phyloP scores from a whole-genome alignment of 208 protist species.

The Wallacemonas collosoma region DNA sequence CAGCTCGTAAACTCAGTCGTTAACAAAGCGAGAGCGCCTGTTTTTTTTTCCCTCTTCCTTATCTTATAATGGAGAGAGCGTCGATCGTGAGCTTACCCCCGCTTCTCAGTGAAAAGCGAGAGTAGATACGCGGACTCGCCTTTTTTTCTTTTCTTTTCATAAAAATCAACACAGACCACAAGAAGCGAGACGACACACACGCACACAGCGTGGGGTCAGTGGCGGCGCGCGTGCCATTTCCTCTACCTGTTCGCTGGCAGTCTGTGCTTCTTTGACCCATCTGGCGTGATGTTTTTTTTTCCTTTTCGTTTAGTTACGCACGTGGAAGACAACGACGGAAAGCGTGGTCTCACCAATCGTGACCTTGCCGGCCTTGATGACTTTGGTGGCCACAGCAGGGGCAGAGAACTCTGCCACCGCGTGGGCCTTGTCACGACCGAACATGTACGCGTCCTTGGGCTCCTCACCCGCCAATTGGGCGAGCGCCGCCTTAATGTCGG shows the following conservation, averaged over 20 bases:
- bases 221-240: no score
- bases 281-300: not conserved
- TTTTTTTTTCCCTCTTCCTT: no score
- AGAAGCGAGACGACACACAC: no score
- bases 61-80: no score
- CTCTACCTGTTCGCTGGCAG: no score
- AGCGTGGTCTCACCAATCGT: conserved; percentile 31
- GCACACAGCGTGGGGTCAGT: no score
- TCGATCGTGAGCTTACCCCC: no score
- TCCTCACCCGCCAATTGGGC: conserved; percentile 18
- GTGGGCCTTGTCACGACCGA: conserved; percentile 55
- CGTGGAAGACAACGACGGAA: conserved; percentile 32
- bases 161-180: not conserved
- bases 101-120: no score
- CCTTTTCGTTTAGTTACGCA: conserved; percentile 21
- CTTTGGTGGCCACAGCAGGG: conserved; percentile 24
- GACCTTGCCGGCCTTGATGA: conserved; percentile 28
- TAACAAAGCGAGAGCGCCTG: no score
- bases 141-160: conserved; percentile 19
- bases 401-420: conserved; percentile 54
- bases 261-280: not conserved
- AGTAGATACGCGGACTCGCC: not conserved
- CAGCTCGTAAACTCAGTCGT: no score
- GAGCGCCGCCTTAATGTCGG: conserved; percentile 59
- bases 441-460: conserved; percentile 69